A percentile compares a stretch with the other conserved stretches of the same genome.
Evolutionary conservation across 202 grass and related monocot species (phyloP).

Genomic region (Tripidium arundinaceum): DNA sequence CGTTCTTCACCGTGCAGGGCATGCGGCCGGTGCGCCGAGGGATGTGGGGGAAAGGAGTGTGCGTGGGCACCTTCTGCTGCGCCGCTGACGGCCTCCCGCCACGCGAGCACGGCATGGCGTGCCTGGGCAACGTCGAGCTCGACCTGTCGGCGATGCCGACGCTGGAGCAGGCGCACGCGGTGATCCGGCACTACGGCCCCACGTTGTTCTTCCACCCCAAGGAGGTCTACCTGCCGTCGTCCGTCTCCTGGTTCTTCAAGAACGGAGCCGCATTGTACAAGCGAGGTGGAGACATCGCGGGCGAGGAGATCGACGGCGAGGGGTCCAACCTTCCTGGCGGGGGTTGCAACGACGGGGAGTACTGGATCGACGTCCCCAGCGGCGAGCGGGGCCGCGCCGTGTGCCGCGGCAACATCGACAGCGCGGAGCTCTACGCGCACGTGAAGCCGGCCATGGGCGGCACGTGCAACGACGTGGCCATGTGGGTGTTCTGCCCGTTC

Average conservation of each 20-base stretch:
- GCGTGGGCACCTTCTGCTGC: slow-evolving; percentile 62
- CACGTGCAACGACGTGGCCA: slow-evolving; percentile 67
- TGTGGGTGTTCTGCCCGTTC: slow-evolving; percentile 94
- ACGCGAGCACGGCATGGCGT: slow-evolving; percentile 33
- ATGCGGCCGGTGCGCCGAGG: slow-evolving; percentile 42
- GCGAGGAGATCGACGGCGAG: slow-evolving; percentile 49
- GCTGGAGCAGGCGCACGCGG: slow-evolving; percentile 64
- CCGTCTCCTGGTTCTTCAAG: slow-evolving; percentile 82
- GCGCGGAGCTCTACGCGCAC: slow-evolving; percentile 72
- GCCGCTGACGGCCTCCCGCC: slow-evolving; percentile 14
- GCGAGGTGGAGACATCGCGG: slow-evolving; percentile 26
- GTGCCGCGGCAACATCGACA: slow-evolving; percentile 57
- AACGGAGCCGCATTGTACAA: slow-evolving; percentile 52
- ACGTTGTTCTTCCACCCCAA: slow-evolving; percentile 75
- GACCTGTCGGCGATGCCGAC: slow-evolving; percentile 70
- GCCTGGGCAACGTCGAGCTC: slow-evolving; percentile 58
- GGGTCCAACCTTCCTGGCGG: slow-evolving; percentile 62
- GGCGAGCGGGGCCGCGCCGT: slow-evolving; percentile 28
- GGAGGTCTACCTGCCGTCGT: slow-evolving; percentile 75
- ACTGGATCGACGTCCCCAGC: slow-evolving; percentile 67
- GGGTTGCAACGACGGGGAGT: slow-evolving; percentile 64
- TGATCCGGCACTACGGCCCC: slow-evolving; percentile 78
- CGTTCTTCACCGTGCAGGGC: slow-evolving; percentile 37
- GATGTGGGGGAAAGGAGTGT: slow-evolving; percentile 41
- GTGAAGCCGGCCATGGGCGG: slow-evolving; percentile 68